Conservation (phyloP, 2,329 filamentous ascomycete genomes). For the Apiospora malaysiana region DNA sequence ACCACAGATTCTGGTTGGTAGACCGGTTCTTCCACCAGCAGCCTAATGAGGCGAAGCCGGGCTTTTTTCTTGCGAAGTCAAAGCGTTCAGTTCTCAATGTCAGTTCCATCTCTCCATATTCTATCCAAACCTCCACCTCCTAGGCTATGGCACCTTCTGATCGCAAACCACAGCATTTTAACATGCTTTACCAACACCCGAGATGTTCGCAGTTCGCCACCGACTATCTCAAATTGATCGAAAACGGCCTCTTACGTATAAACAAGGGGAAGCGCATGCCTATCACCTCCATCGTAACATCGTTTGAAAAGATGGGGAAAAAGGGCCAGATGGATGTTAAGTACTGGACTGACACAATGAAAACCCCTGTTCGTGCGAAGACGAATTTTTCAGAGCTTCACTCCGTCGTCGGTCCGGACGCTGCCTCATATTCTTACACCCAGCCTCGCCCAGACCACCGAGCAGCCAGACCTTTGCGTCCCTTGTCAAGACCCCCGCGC, state of each 20-base stretch:
- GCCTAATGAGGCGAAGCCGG: not conserved
- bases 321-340: not conserved
- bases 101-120: not conserved
- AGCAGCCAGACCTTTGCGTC: no score
- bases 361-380: not conserved
- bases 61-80: not conserved
- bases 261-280: not conserved
- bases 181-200: not conserved
- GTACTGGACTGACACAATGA: not conserved
- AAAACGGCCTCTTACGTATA: not conserved
- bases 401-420: no score
- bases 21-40: not conserved
- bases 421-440: no score
- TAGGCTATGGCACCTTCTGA: not conserved
- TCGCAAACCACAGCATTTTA: not conserved
- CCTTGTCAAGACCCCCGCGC: no score
- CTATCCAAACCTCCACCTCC: no score
- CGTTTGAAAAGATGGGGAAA: not conserved
- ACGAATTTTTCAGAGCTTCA: not conserved
- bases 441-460: no score
- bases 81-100: not conserved
- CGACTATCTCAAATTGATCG: not conserved
- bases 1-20: not conserved
- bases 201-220: not conserved
- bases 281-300: not conserved